Conservation (phyloP, 1,139 yeast species). For the Magnusiomyces tetraspermus region DNA sequence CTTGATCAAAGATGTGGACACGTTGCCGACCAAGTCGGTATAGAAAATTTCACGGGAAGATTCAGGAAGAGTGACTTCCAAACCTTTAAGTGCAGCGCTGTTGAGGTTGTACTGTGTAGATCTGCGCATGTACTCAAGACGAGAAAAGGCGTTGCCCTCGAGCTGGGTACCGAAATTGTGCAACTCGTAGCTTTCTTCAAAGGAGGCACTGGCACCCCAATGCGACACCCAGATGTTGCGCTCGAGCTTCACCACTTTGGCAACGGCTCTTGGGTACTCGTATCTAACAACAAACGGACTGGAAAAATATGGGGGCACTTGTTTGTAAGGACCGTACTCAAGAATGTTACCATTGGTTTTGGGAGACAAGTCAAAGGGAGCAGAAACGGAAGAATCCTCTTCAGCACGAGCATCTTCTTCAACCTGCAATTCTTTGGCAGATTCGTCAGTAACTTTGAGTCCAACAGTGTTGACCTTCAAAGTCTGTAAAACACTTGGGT, state of each 20-base stretch:
- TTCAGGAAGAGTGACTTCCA: conserved; percentile 46
- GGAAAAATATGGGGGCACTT: conserved; percentile 41
- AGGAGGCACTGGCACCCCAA: conserved; percentile 53
- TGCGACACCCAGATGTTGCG: conserved; percentile 82
- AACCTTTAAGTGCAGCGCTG: conserved; percentile 31
- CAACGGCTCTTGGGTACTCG: conserved; percentile 58
- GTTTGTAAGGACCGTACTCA: conserved; percentile 48
- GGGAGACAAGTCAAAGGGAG: background rate
- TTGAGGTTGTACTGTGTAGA: conserved; percentile 25
- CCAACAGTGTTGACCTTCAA: conserved; percentile 16
- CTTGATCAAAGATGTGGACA: conserved; percentile 61
- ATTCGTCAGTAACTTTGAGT: conserved; percentile 18
- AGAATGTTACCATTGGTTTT: conserved; percentile 35
- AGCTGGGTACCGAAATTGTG: conserved; percentile 68
- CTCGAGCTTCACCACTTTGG: conserved; percentile 48
- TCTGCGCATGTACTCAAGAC: conserved; percentile 62
- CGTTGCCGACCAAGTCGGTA: conserved; percentile 88
- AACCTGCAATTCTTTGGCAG: conserved; percentile 17
- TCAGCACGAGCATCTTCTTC: conserved; percentile 9
- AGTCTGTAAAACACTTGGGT: conserved; percentile 43
- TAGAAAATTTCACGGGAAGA: conserved; percentile 57
- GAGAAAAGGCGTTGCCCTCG: conserved; percentile 47
- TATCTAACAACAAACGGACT: conserved; percentile 49
- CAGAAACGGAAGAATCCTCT: background rate
- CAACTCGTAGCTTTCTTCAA: conserved; percentile 80